Base-by-base conservation (phyloP, 1,139 yeast species). In the Scheffersomyces quercinus region DNA sequence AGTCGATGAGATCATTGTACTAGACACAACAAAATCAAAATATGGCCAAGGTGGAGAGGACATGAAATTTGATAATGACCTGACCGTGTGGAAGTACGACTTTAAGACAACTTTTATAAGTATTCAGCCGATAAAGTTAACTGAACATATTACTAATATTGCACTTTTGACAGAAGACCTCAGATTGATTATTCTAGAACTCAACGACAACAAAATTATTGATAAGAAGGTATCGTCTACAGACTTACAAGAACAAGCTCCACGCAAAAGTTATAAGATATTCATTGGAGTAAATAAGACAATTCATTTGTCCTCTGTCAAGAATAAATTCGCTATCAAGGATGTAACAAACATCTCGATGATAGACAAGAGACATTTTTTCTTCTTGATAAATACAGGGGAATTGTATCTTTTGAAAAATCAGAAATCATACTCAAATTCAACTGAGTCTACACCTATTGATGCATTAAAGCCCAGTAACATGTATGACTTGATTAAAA, bases 61-160 rank as follows among this genome's bases (percentile, higher is more conserved):
- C n/a, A 62, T 63, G 39, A 55, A 56, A 15, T 70, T 74, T 44
- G 75, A 69, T 43, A 68, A 70, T 42, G 79, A 74, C 48, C 48
- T 62, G 38, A 62, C 73, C 28, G 53, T 71, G 8, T 73, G 78
- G 77, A 65, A 72, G 42, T 68, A 70, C 43, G 64, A 65, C 46
- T 67, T 74, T 46, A 60, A 64, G 36, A 62, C 59, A 37, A 47
- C 54, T 13, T 60, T 72, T 31, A 40, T 68, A 16, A 53, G 53
- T 20, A 53, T 62, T 40, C 67, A 66, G 15, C 46, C 62, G 2
- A 51, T 55, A 13, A 49, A 51, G 8, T 39, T 48, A 8, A 38
- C 45, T 5, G 46, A 47, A 36, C n/a, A 34, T 11, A 29, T 44
- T 31, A 50, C 58, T 39, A 54, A 64, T 36, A 54, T 72, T 13